phyloP scores from a whole-genome alignment of 164 flowering plant genomes.

The Santalum album region DNA sequence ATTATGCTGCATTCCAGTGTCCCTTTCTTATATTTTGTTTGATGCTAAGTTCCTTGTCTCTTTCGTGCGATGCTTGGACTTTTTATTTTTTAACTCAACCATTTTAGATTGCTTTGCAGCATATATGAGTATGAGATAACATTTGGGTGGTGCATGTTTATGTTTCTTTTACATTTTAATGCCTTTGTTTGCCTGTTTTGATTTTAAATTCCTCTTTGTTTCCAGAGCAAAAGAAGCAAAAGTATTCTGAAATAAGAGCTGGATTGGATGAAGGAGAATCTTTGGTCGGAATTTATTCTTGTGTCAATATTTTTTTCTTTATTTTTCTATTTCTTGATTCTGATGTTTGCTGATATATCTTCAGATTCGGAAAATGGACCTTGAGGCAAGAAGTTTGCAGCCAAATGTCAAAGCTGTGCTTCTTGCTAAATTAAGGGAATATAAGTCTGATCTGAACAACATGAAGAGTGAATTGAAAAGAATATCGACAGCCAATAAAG shows the following conservation, averaged over 20 bases:
- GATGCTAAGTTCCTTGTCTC: no score
- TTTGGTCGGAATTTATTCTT: constrained; percentile 33
- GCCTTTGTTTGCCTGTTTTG: no score
- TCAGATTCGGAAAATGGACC: constrained; percentile 85
- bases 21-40: no score
- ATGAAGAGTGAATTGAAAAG: constrained; percentile 71
- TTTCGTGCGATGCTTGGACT: no score
- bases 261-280: constrained; percentile 82
- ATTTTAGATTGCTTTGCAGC: no score
- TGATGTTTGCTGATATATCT: constrained; percentile 4
- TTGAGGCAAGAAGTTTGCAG: constrained; percentile 85
- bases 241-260: constrained; percentile 50
- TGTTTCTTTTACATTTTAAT: no score
- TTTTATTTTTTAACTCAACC: no score
- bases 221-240: constrained; percentile 84
- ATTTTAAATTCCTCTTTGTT: no score
- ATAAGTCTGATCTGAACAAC: constrained; percentile 79
- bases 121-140: no score
- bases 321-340: not conserved
- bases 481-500: constrained; percentile 39
- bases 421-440: constrained; percentile 82
- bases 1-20: no score
- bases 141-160: no score
- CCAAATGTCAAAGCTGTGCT: constrained; percentile 77
- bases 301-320: not conserved